These are phyloP conservation scores for Fulvia fulva DNA, from an alignment of 2,329 filamentous ascomycete genomes.

Conservation along the genomic window DNA sequence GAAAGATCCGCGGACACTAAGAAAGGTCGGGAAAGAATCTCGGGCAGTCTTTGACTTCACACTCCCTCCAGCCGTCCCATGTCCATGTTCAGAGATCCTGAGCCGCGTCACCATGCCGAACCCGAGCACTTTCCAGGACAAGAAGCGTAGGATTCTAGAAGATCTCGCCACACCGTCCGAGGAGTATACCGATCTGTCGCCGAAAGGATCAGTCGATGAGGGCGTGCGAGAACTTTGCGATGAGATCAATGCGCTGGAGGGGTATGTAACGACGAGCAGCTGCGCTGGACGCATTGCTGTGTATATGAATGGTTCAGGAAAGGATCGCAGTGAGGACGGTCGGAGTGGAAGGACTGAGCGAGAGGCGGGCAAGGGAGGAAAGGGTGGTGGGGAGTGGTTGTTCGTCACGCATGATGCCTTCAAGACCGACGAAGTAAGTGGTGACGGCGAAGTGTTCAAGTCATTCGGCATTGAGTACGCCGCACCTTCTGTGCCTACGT, in stretches of 20 bases:
- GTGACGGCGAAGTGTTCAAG: slow-evolving; percentile 14
- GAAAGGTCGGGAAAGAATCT: background rate
- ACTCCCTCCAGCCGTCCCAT: background rate
- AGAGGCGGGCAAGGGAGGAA: slow-evolving; percentile 60
- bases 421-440: slow-evolving; percentile 12
- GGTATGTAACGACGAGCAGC: slow-evolving; percentile 87
- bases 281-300: slow-evolving; percentile 85
- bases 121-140: slow-evolving; percentile 32
- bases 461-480: slow-evolving; percentile 13
- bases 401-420: slow-evolving; percentile 82
- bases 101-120: slow-evolving; percentile 3
- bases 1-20: background rate
- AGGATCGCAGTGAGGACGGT: slow-evolving; percentile 14
- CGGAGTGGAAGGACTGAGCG: slow-evolving; percentile 44
- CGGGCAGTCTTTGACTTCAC: background rate
- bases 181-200: slow-evolving; percentile 77
- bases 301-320: slow-evolving; percentile 74
- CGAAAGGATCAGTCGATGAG: slow-evolving; percentile 81
- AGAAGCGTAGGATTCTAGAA: slow-evolving; percentile 69
- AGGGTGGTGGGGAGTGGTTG: slow-evolving; percentile 81
- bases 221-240: slow-evolving; percentile 73
- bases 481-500: background rate
- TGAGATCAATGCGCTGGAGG: slow-evolving; percentile 69
- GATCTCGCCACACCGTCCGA: slow-evolving; percentile 64
- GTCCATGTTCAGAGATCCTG: background rate